Evolutionary conservation across 2,329 filamentous ascomycete species (phyloP).

Genomic region (Hypoxylon rubiginosum): DNA sequence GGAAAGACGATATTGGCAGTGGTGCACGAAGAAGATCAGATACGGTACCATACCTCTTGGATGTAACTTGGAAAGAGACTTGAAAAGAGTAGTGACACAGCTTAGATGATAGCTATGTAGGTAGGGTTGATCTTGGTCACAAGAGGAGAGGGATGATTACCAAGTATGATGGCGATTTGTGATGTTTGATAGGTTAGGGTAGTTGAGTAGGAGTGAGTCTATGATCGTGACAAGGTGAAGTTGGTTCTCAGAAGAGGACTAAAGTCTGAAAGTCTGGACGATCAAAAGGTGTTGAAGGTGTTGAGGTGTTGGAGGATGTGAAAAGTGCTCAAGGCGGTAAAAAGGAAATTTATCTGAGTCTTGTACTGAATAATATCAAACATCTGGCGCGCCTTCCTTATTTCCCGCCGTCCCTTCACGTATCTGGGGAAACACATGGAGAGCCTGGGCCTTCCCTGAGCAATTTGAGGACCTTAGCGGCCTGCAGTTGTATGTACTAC

Average conservation of each 20-base stretch:
- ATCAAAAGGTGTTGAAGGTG: background rate
- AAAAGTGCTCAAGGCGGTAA: background rate
- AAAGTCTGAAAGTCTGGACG: background rate
- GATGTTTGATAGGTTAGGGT: conserved; percentile 27
- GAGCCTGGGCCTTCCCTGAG: background rate
- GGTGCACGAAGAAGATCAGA: background rate
- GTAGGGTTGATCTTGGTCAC: conserved; percentile 9
- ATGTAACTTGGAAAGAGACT: conserved; percentile 8
- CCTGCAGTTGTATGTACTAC: background rate
- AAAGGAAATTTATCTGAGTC: background rate
- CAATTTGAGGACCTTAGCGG: background rate
- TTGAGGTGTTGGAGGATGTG: background rate
- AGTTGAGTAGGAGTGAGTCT: background rate
- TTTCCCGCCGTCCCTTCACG: background rate
- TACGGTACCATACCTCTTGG: conserved; percentile 19
- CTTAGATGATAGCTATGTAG: conserved; percentile 16
- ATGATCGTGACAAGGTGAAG: background rate
- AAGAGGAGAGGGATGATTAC: conserved; percentile 12
- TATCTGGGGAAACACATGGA: background rate
- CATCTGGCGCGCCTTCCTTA: background rate
- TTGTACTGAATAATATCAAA: background rate
- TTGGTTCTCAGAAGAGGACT: background rate
- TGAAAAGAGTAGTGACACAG: conserved; percentile 19
- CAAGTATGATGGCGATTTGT: conserved; percentile 9
- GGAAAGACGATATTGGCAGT: background rate